Evolutionary conservation across 768 basidiomycete species (phyloP).

Genomic region (Tulasnella sp.): DNA sequence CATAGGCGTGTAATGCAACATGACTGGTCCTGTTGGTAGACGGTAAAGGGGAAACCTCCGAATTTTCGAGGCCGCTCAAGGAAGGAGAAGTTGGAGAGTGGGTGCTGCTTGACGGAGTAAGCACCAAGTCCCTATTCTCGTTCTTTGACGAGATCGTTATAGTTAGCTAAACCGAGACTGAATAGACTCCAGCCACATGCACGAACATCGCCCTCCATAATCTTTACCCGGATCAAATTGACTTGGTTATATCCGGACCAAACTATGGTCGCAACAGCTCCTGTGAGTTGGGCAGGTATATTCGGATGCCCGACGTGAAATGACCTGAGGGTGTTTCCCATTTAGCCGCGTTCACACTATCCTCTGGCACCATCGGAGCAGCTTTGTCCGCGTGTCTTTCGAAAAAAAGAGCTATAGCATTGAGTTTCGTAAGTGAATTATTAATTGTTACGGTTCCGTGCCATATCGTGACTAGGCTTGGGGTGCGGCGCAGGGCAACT

Average conservation of each 20-base stretch:
- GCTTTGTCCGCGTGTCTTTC: constrained; percentile 74
- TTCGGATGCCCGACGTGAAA: neutral
- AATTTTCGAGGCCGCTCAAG: constrained; percentile 54
- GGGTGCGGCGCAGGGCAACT: constrained; percentile 62
- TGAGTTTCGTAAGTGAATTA: constrained; percentile 30
- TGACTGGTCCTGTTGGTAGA: constrained; percentile 33
- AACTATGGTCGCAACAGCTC: constrained; percentile 82
- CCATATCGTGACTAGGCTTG: neutral
- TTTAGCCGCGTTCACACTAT: constrained; percentile 75
- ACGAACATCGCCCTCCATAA: constrained; percentile 88
- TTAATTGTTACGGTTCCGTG: no score
- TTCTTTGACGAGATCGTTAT: neutral
- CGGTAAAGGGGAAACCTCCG: constrained; percentile 59
- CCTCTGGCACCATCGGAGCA: constrained; percentile 89
- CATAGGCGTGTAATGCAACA: neutral
- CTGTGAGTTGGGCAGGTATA: constrained; percentile 36
- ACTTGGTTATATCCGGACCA: constrained; percentile 86
- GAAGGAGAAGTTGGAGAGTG: constrained; percentile 81
- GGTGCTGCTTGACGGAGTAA: constrained; percentile 81
- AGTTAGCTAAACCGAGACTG: constrained; percentile 2
- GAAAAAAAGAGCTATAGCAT: constrained; percentile 64
- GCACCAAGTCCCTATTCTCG: constrained; percentile 28
- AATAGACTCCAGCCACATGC: constrained; percentile 86
- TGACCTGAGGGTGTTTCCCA: neutral
- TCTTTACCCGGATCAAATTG: constrained; percentile 72